These are phyloP conservation scores for Porphyrellus cyaneotinctus DNA, from an alignment of 768 basidiomycete genomes.

Conservation along the genomic window DNA sequence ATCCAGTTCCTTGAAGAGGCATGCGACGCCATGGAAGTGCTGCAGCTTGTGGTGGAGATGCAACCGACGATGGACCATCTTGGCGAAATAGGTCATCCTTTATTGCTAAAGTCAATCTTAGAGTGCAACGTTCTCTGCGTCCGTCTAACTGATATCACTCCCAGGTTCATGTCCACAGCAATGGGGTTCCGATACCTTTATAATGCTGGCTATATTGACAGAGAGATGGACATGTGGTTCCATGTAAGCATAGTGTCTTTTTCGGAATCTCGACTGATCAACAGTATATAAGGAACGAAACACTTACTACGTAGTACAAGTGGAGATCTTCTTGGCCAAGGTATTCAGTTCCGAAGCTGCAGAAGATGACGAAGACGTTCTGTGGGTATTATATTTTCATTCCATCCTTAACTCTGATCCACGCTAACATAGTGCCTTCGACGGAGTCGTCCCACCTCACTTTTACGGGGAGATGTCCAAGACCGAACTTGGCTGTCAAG, in stretches of 20 bases:
- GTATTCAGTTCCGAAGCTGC: constrained; percentile 55
- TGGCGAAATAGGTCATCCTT: constrained; percentile 84
- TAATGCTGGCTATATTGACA: constrained; percentile 87
- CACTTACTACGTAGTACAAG: constrained; percentile 86
- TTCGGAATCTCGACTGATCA: constrained; percentile 5
- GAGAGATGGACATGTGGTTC: constrained; percentile 96
- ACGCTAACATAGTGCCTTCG: constrained; percentile 54
- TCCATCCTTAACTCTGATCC: background rate
- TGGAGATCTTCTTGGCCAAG: constrained; percentile 86
- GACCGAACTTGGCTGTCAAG: constrained; percentile 90
- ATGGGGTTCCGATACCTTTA: constrained; percentile 91
- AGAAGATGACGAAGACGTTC: constrained; percentile 65
- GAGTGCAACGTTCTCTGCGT: background rate
- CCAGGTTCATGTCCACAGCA: constrained; percentile 90
- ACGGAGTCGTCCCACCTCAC: constrained; percentile 87
- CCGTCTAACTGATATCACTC: background rate
- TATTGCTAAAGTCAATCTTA: constrained; percentile 73
- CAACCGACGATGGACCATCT: constrained; percentile 94
- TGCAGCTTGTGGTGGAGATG: constrained; percentile 91
- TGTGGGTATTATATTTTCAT: constrained; percentile 35
- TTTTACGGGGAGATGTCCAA: constrained; percentile 99
- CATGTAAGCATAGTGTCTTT: constrained; percentile 50
- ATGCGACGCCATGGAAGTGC: constrained; percentile 76
- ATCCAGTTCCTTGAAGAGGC: constrained; percentile 87
- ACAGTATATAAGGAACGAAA: constrained; percentile 74